Evolutionary conservation across 768 basidiomycete genomes (phyloP).

Genomic region (Gloeophyllum trabeum): DNA sequence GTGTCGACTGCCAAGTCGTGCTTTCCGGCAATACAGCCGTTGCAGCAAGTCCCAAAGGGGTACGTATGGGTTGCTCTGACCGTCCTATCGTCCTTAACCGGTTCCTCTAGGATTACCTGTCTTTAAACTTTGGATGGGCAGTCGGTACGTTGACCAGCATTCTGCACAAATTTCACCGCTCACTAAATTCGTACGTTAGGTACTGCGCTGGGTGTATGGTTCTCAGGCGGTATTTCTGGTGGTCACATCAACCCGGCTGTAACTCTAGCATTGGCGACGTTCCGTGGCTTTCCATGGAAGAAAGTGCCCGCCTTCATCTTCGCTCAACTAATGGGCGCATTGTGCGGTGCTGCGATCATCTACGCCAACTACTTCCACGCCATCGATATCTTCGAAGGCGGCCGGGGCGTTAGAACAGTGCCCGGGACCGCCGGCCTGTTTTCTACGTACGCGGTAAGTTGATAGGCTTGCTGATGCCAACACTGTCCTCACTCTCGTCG

Average conservation of each 20-base stretch:
- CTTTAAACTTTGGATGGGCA: constrained; percentile 12
- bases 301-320: constrained; percentile 67
- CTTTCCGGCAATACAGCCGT: constrained; percentile 10
- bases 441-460: constrained; percentile 46
- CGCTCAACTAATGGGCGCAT: constrained; percentile 50
- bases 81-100: not conserved
- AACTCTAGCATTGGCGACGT: constrained; percentile 56
- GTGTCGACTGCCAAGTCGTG: constrained; percentile 12
- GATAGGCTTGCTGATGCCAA: not conserved
- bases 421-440: constrained; percentile 46
- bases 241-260: constrained; percentile 46
- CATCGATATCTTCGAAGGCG: constrained; percentile 54
- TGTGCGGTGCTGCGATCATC: constrained; percentile 43
- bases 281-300: constrained; percentile 68
- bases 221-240: constrained; percentile 54
- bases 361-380: constrained; percentile 62
- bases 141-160: constrained; percentile 5
- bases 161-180: not conserved
- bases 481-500: not conserved
- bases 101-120: constrained; percentile 5
- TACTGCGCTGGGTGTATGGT: constrained; percentile 58
- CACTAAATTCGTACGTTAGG: constrained; percentile 18
- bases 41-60: constrained; percentile 12
- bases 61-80: constrained; percentile 1
- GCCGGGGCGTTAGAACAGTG: constrained; percentile 40